phyloP scores from a whole-genome alignment of 129 eudicot species.

The Chrysanthemum seticuspe region DNA sequence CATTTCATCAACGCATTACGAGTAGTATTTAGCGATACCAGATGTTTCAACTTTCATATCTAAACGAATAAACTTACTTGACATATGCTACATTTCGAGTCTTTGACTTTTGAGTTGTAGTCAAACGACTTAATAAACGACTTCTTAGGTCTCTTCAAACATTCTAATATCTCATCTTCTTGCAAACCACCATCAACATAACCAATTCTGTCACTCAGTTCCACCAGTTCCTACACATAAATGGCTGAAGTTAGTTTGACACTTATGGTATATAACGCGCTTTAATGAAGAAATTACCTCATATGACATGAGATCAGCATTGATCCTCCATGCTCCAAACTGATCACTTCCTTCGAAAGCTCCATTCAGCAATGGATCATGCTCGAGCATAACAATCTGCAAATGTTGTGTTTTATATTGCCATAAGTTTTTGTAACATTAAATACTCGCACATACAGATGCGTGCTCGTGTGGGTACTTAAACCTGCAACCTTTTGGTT shows the following conservation, averaged over 20 bases:
- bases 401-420: neutral
- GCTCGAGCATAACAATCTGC: slow-evolving; percentile 40
- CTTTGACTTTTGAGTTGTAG: slow-evolving; percentile 31
- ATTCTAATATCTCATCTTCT: slow-evolving; percentile 40
- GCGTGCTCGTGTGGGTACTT: no score
- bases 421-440: no score
- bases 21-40: neutral
- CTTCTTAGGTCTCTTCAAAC: slow-evolving; percentile 36
- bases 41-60: neutral
- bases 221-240: slow-evolving; percentile 42
- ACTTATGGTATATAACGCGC: neutral
- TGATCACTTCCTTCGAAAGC: slow-evolving; percentile 37
- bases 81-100: slow-evolving; percentile 49
- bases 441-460: no score
- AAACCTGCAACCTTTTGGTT: no score
- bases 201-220: slow-evolving; percentile 45
- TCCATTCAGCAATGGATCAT: slow-evolving; percentile 27
- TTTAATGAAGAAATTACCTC: slow-evolving; percentile 31
- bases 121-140: slow-evolving; percentile 32
- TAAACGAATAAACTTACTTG: slow-evolving; percentile 39
- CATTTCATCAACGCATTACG: neutral
- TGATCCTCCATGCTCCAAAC: slow-evolving; percentile 47
- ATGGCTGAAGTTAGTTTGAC: slow-evolving; percentile 11
- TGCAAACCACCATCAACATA: slow-evolving; percentile 38
- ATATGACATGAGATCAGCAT: slow-evolving; percentile 40